Evolutionary conservation across 78 protist species (phyloP), one percentile per base, ranked within the genome.

Genomic region (Mastigamoeba balamuthi): DNA sequence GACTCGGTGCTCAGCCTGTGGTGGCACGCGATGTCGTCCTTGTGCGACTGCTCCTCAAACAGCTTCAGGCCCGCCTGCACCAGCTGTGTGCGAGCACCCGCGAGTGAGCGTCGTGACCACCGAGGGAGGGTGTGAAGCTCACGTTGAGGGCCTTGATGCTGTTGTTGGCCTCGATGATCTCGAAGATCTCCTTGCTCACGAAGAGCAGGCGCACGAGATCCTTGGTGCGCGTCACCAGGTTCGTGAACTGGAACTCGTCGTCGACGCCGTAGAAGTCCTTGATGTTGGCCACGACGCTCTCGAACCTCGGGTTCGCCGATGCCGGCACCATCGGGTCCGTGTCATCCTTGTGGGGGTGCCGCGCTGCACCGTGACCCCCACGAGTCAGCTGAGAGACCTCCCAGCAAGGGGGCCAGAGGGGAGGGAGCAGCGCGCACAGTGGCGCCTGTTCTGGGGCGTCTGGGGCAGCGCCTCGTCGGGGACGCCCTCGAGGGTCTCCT

Each of bases 221-320:
- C 6, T 84, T 74, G 3, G 76, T 43, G 8, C 88, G 8, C 6
- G 78, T 65, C 77, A 85, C 66, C 9, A 85, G 29, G 10, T 78
- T 36, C 30, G 44, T 64, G 4, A 52, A 30, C 48, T 81, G 90
- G 77, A 85, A 85, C 3, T 37, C 67, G 0, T 73, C 68, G 1
- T 36, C 66, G 25, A 85, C 28, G 10, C 90, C 90, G 69, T 85
- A 85, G 53, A 70, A 85, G 7, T 48, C 41, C 5, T 6, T 38
- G 48, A 29, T 80, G 0, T 7, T 5, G 2, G 69, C 75, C 38
- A 84, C 17, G 27, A 66, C 74, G 37, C 65, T 74, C 44, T 64
- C 41, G 5, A n/a, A n/a, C n/a, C n/a, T n/a, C n/a, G n/a, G n/a
- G n/a, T 25, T 48, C n/a, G n/a, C n/a, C n/a, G n/a, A n/a, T 48